Conservation (phyloP, 139 green algal species). For the Chlamydomonas sp. region DNA sequence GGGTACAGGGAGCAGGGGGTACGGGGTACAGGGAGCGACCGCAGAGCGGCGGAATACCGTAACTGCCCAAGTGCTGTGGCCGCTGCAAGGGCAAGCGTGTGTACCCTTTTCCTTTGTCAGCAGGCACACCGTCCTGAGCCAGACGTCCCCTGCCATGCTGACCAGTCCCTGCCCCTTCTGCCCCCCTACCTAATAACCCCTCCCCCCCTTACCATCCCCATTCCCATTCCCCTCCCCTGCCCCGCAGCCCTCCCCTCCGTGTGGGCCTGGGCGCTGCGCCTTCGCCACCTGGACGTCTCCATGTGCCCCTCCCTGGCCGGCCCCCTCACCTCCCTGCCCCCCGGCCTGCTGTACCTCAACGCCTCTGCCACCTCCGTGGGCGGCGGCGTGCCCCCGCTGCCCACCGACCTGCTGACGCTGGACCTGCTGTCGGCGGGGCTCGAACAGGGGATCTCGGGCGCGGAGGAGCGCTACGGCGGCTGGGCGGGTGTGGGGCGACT, state of each 20-base stretch:
- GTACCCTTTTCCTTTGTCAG: no score
- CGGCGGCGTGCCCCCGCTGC: constrained; percentile 8
- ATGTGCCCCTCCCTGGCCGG: background rate
- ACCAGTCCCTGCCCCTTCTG: background rate
- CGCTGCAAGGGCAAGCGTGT: no score
- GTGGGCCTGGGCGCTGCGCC: background rate
- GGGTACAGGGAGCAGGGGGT: no score
- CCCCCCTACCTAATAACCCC: background rate
- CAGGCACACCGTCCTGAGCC: no score
- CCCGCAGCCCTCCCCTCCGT: background rate
- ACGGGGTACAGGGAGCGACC: no score
- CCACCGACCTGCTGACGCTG: background rate
- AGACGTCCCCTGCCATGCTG: no score
- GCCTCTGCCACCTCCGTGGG: constrained; percentile 4
- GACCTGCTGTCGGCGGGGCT: background rate
- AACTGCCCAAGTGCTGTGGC: no score
- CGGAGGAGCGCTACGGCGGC: background rate
- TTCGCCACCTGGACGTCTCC: constrained; percentile 14
- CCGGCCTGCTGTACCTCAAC: background rate
- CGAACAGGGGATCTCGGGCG: no score
- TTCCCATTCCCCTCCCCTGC: background rate
- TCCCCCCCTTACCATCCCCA: background rate
- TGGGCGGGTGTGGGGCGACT: background rate
- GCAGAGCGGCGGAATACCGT: no score
- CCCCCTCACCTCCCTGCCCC: background rate